phyloP scores from a whole-genome alignment of 257 asterid genomes.

The Ophiorrhiza pumila region DNA sequence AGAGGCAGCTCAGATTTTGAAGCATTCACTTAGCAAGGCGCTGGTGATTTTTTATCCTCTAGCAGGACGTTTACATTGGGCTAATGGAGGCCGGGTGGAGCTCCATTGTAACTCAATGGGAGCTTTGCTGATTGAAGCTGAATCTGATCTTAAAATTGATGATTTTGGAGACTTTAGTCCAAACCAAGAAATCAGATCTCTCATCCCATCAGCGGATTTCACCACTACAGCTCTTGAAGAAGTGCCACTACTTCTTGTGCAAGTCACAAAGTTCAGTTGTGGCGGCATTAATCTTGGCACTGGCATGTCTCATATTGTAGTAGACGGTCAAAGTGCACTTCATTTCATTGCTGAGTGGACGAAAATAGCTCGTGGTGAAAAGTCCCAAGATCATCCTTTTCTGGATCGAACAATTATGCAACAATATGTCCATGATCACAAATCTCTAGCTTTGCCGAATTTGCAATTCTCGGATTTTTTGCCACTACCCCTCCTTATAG shows the following conservation, averaged over 20 bases:
- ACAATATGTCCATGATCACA: neutral
- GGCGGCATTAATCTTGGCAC: conserved; percentile 27
- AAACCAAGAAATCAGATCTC: conserved; percentile 29
- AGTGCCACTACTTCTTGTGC: conserved; percentile 12
- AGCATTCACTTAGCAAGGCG: conserved; percentile 42
- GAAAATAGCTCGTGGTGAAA: conserved; percentile 27
- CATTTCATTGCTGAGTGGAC: conserved; percentile 27
- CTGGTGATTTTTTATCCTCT: conserved; percentile 49
- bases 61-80: conserved; percentile 53
- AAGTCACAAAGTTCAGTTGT: conserved; percentile 22
- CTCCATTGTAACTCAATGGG: conserved; percentile 53
- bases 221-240: conserved; percentile 4
- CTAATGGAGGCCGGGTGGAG: conserved; percentile 56
- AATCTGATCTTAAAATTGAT: conserved; percentile 36
- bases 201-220: conserved; percentile 27
- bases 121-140: conserved; percentile 48
- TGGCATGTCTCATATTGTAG: conserved; percentile 11
- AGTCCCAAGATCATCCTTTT: conserved; percentile 4
- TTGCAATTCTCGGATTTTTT: neutral
- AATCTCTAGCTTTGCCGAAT: neutral
- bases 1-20: conserved; percentile 16
- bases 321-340: conserved; percentile 20
- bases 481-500: conserved; percentile 16
- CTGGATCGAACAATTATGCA: conserved; percentile 5
- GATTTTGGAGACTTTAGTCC: conserved; percentile 59